Evolutionary conservation across 805 yeast genomes (phyloP).

Genomic region (Saccharomycodes ludwigii): DNA sequence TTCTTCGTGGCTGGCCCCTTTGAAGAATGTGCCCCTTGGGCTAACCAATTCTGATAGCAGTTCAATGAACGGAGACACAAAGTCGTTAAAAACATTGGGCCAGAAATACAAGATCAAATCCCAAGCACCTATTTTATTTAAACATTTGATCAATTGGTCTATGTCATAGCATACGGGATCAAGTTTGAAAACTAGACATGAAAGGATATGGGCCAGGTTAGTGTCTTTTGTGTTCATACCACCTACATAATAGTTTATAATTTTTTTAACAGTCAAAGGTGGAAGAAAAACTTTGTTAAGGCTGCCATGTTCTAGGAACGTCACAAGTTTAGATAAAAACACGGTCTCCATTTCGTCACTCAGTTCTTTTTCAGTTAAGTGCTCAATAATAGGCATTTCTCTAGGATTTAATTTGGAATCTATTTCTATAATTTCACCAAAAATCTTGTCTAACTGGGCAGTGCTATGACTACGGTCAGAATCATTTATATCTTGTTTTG

Average conservation of each 20-base stretch:
- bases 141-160: constrained; percentile 56
- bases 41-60: constrained; percentile 22
- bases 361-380: too few species aligned
- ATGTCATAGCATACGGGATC: constrained; percentile 63
- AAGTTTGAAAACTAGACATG: constrained; percentile 53
- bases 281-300: too few species aligned
- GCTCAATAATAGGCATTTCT: too few species aligned
- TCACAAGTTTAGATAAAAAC: too few species aligned
- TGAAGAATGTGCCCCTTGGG: not conserved
- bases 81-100: constrained; percentile 60
- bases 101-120: constrained; percentile 56
- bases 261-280: constrained; percentile 47
- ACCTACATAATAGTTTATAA: constrained; percentile 40
- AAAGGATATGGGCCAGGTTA: not conserved
- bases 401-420: too few species aligned
- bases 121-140: constrained; percentile 40
- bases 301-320: too few species aligned
- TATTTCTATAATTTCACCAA: too few species aligned
- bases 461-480: too few species aligned
- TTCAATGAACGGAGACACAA: constrained; percentile 54
- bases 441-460: too few species aligned
- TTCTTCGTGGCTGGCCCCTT: not conserved
- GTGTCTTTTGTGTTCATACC: not conserved
- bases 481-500: too few species aligned
- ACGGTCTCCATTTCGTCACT: too few species aligned